Evolutionary conservation across 2,329 filamentous ascomycete genomes (phyloP).

Genomic region (Cercospora janseana): DNA sequence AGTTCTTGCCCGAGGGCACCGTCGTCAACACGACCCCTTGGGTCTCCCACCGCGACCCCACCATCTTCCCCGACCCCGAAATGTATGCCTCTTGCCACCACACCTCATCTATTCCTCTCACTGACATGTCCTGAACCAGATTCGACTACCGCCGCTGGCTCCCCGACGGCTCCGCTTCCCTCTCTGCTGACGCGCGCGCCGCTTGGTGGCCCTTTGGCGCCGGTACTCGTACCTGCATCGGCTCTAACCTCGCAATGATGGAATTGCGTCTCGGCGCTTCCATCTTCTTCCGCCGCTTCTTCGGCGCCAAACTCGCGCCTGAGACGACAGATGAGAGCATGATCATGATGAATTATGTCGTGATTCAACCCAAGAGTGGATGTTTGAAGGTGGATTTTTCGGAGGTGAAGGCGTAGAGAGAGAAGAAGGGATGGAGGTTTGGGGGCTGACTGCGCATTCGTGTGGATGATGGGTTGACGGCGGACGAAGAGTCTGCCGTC

Average conservation of each 20-base stretch:
- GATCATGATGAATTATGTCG: slow-evolving; percentile 35
- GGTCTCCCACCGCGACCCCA: slow-evolving; percentile 26
- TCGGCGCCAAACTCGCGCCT: slow-evolving; percentile 26
- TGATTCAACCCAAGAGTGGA: slow-evolving; percentile 28
- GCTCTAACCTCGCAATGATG: slow-evolving; percentile 34
- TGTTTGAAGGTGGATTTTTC: slow-evolving; percentile 1
- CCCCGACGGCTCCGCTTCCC: not conserved
- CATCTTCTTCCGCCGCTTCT: slow-evolving; percentile 29
- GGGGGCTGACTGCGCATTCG: too few species aligned
- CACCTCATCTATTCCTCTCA: not conserved
- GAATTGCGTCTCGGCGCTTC: slow-evolving; percentile 31
- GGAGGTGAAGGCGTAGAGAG: not conserved
- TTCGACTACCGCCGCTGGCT: slow-evolving; percentile 31
- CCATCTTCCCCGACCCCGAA: not conserved
- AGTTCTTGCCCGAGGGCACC: slow-evolving; percentile 29
- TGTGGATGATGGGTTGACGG: too few species aligned
- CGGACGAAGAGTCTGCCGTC: too few species aligned
- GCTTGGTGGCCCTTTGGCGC: slow-evolving; percentile 33
- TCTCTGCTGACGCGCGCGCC: slow-evolving; percentile 22
- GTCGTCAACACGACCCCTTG: slow-evolving; percentile 31
- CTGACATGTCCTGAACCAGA: slow-evolving; percentile 14
- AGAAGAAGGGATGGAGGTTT: too few species aligned
- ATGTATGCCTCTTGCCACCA: not conserved
- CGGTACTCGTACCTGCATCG: slow-evolving; percentile 32
- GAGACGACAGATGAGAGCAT: slow-evolving; percentile 30